These are phyloP conservation scores for Asclepias syriaca DNA, from an alignment of 257 asterid species.

Conservation along the genomic window DNA sequence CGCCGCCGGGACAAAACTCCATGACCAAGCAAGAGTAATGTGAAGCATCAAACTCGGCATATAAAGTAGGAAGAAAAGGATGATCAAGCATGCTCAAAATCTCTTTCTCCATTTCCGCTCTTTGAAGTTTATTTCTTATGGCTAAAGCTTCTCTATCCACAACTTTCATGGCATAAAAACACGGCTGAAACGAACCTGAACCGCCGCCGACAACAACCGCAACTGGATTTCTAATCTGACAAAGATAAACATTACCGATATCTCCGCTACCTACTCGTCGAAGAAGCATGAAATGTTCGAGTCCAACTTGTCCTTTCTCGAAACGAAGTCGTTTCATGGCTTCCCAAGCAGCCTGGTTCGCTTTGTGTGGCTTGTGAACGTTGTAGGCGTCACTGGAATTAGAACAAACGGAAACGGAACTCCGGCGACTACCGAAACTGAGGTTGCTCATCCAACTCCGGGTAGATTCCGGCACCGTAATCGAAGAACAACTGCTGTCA, in stretches of 20 bases:
- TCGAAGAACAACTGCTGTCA: constrained; percentile 43
- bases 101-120: constrained; percentile 44
- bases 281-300: constrained; percentile 36
- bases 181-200: constrained; percentile 14
- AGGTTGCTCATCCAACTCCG: constrained; percentile 47
- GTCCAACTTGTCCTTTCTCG: constrained; percentile 39
- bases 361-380: constrained; percentile 38
- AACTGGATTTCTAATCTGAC: constrained; percentile 31
- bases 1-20: constrained; percentile 50
- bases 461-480: constrained; percentile 40
- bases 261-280: constrained; percentile 44
- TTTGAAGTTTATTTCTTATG: constrained; percentile 32
- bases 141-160: constrained; percentile 44
- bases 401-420: constrained; percentile 30
- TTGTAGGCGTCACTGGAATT: constrained; percentile 8
- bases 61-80: constrained; percentile 40
- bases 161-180: constrained; percentile 47
- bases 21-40: constrained; percentile 42
- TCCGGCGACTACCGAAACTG: constrained; percentile 38
- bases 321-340: constrained; percentile 34
- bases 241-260: constrained; percentile 37
- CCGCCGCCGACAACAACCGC: constrained; percentile 14
- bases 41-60: constrained; percentile 41
- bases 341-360: constrained; percentile 42
- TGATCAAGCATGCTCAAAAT: constrained; percentile 40